Conservation (phyloP, 2,329 filamentous ascomycete genomes). For the Paraphaeosphaeria sporulosa region DNA sequence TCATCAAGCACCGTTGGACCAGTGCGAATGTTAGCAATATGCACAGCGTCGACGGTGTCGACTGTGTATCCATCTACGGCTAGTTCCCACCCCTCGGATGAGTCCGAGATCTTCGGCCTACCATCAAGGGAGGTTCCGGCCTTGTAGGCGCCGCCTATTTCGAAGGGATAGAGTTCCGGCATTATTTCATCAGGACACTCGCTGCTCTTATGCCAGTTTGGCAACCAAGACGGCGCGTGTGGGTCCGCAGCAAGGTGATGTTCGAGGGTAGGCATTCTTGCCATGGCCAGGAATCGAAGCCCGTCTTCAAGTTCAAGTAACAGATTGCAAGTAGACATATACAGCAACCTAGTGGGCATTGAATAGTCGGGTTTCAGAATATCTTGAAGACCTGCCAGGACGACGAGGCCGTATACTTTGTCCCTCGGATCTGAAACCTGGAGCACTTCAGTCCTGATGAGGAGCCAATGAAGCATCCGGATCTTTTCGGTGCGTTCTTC, state of each 20-base stretch:
- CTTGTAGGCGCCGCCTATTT: background rate
- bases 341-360: background rate
- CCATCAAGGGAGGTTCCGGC: background rate
- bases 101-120: background rate
- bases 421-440: background rate
- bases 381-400: background rate
- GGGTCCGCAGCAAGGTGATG: background rate
- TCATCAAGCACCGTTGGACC: too few species aligned
- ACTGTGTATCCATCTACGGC: background rate
- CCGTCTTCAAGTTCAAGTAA: background rate
- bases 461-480: background rate
- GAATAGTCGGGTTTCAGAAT: background rate
- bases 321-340: background rate
- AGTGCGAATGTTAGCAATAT: too few species aligned
- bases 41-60: background rate
- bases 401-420: background rate
- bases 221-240: background rate
- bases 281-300: background rate
- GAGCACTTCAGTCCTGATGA: background rate
- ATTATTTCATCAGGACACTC: background rate
- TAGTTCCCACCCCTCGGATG: background rate
- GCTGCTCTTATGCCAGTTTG: background rate
- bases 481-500: background rate
- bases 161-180: background rate
- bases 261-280: background rate